These are phyloP conservation scores for Pichia sp. DNA, from an alignment of 1,139 yeast genomes.

Conservation along the genomic window DNA sequence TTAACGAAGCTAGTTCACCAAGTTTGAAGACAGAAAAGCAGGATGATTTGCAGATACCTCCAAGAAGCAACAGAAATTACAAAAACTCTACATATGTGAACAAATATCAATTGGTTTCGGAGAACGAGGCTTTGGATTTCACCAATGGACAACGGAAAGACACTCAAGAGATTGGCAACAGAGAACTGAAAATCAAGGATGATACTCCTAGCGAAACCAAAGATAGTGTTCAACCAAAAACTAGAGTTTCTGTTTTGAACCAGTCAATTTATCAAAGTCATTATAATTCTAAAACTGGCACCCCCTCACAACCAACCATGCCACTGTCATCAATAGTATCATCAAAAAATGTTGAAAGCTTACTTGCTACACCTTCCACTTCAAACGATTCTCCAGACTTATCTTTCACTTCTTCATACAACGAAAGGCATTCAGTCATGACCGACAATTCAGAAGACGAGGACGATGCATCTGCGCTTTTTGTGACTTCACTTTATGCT, in stretches of 20 bases:
- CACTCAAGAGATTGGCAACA: neutral
- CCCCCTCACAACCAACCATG: slow-evolving; percentile 3
- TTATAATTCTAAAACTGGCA: slow-evolving; percentile 16
- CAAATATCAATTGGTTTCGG: slow-evolving; percentile 10
- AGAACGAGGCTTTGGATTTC: slow-evolving; percentile 14
- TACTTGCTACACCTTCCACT: neutral
- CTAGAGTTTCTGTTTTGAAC: slow-evolving; percentile 28
- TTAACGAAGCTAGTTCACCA: neutral
- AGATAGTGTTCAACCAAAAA: slow-evolving; percentile 11
- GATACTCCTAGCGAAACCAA: neutral
- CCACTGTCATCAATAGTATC: neutral
- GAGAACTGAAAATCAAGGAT: neutral
- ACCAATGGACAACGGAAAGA: neutral
- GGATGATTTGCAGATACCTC: neutral
- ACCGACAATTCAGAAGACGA: slow-evolving; percentile 14
- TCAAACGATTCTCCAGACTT: neutral
- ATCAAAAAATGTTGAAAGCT: neutral
- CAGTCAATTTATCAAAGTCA: slow-evolving; percentile 25
- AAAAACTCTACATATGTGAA: neutral
- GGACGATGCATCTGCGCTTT: slow-evolving; percentile 34
- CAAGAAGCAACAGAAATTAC: neutral
- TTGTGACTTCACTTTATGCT: slow-evolving; percentile 67
- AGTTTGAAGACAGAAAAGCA: too few species aligned
- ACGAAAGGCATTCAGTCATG: neutral
- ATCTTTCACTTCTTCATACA: slow-evolving; percentile 4